Conservation (phyloP, 2,329 filamentous ascomycete species). For the Xylariaceae sp. region DNA sequence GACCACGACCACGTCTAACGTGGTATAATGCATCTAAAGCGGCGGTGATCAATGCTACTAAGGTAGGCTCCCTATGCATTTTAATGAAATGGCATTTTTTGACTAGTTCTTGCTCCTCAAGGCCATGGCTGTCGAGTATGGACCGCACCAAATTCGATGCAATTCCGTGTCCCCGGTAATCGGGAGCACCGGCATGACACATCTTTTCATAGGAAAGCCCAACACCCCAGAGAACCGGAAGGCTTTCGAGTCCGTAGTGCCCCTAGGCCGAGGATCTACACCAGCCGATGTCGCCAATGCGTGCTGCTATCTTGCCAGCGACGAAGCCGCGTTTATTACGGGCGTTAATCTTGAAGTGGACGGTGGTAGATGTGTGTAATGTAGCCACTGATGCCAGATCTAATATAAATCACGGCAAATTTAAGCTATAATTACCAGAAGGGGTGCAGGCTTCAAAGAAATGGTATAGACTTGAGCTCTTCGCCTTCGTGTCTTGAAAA, state of each 20-base stretch:
- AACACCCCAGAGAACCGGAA: constrained; percentile 67
- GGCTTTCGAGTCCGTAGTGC: constrained; percentile 59
- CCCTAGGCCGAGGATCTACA: constrained; percentile 60
- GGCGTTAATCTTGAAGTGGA: constrained; percentile 71
- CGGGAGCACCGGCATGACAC: constrained; percentile 67
- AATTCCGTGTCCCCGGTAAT: constrained; percentile 74
- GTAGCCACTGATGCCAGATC: background rate
- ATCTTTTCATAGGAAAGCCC: constrained; percentile 63
- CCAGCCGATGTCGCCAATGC: constrained; percentile 73
- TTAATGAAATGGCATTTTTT: constrained; percentile 5
- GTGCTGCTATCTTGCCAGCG: constrained; percentile 71
- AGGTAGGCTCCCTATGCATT: constrained; percentile 34
- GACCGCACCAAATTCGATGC: constrained; percentile 72
- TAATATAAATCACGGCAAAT: too few species aligned
- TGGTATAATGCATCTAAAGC: constrained; percentile 76
- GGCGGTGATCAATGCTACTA: constrained; percentile 65
- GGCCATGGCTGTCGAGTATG: constrained; percentile 73
- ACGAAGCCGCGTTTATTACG: constrained; percentile 74
- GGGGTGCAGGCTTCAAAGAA: too few species aligned
- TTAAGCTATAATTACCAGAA: too few species aligned
- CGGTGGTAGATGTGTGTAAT: constrained; percentile 41
- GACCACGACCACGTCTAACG: constrained; percentile 67
- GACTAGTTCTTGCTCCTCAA: constrained; percentile 5
- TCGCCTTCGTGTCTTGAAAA: too few species aligned
- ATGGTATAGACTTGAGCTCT: too few species aligned